Conservation (phyloP, 371 early-diverging fungal species). For the Ordospora colligata region DNA sequence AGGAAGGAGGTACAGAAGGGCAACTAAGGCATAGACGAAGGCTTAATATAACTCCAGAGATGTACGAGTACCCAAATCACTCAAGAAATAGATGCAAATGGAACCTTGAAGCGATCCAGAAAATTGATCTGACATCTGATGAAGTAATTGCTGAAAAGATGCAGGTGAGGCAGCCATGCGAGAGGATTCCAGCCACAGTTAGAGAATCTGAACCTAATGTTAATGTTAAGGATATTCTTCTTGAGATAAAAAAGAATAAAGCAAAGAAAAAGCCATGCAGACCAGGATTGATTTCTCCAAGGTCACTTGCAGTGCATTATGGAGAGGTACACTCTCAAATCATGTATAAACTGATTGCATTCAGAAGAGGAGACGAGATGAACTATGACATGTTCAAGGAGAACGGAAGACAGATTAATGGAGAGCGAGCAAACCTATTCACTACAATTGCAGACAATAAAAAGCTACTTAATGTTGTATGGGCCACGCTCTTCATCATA, state of each 20-base stretch:
- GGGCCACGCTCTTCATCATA: conserved; percentile 27
- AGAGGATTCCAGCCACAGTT: not conserved
- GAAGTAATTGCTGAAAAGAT: not conserved
- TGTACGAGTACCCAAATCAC: not conserved
- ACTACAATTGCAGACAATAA: conserved; percentile 49
- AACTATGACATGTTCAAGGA: conserved; percentile 50
- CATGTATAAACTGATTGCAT: conserved; percentile 49
- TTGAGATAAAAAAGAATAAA: not conserved
- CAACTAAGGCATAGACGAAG: not conserved
- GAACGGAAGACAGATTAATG: conserved; percentile 59
- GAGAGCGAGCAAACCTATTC: conserved; percentile 57
- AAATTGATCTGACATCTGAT: not conserved
- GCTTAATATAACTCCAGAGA: not conserved
- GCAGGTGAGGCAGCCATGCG: not conserved
- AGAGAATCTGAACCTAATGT: not conserved
- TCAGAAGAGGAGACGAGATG: conserved; percentile 47
- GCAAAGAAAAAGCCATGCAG: not conserved
- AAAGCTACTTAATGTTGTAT: conserved; percentile 34
- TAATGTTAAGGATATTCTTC: not conserved
- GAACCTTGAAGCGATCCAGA: not conserved
- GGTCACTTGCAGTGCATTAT: conserved; percentile 43
- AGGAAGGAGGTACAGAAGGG: not conserved
- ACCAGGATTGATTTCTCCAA: conserved; percentile 39
- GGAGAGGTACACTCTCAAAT: conserved; percentile 32
- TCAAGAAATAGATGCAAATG: not conserved